Percentiles rank a stretch among this genome's conserved stretches.
These are phyloP conservation scores for Colletotrichum gloeosporioides DNA, from an alignment of 2,329 filamentous ascomycete genomes.

Conservation along the genomic window DNA sequence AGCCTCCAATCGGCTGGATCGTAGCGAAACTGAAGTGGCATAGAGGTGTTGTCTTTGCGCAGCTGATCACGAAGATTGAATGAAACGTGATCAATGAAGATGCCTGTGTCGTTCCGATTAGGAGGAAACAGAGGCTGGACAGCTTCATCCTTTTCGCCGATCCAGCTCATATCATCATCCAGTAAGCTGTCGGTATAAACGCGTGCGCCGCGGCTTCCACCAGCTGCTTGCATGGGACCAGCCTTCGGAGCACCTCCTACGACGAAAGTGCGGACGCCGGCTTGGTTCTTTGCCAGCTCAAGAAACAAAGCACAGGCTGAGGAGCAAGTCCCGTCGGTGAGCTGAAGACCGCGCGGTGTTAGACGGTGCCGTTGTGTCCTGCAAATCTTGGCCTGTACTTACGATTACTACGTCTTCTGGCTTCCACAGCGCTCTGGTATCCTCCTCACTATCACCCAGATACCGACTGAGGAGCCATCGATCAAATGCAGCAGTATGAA, in stretches of 20 bases:
- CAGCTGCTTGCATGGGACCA: slow-evolving; percentile 60
- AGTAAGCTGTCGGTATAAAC: slow-evolving; percentile 30
- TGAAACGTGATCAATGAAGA: not conserved
- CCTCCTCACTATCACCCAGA: not conserved
- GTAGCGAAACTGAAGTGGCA: slow-evolving; percentile 62
- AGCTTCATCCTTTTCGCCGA: not conserved
- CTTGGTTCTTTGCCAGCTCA: slow-evolving; percentile 56
- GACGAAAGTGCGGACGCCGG: slow-evolving; percentile 59
- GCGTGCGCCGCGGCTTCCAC: slow-evolving; percentile 60
- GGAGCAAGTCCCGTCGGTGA: slow-evolving; percentile 62
- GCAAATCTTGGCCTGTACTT: not conserved
- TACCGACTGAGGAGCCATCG: not conserved
- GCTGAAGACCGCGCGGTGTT: not conserved
- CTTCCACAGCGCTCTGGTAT: not conserved
- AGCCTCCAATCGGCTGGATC: slow-evolving; percentile 62
- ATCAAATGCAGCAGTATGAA: not conserved
- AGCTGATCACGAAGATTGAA: slow-evolving; percentile 7
- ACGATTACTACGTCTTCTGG: not conserved
- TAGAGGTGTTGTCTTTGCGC: slow-evolving; percentile 16
- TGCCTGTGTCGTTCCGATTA: not conserved
- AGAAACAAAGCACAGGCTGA: slow-evolving; percentile 66
- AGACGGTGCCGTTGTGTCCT: not conserved
- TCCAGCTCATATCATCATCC: slow-evolving; percentile 1
- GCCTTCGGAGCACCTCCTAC: slow-evolving; percentile 60
- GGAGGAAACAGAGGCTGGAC: not conserved